A percentile compares a stretch with the other conserved stretches of the same genome.
These are phyloP conservation scores for Agaricus subrufescens DNA, from an alignment of 768 basidiomycete species.

Conservation along the genomic window DNA sequence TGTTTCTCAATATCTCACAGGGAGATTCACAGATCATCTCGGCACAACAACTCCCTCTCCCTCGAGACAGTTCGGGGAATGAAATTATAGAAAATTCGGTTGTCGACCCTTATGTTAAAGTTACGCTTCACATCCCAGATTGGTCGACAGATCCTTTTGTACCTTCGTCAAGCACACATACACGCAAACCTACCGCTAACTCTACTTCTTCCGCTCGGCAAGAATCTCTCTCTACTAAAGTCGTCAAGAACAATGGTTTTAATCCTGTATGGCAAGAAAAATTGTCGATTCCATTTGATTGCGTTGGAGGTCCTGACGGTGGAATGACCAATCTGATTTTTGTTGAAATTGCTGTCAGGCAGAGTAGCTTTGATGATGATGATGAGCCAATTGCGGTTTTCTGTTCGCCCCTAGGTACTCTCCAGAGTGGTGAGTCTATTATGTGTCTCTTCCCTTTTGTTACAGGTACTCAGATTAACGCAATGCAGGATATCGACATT, in stretches of 20 bases:
- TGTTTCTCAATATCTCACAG: background rate
- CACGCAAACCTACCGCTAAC: slow-evolving; percentile 12
- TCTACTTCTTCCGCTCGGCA: slow-evolving; percentile 31
- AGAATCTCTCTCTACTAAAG: slow-evolving; percentile 51
- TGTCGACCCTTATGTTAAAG: slow-evolving; percentile 63
- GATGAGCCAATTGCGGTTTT: slow-evolving; percentile 69
- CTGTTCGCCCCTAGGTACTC: slow-evolving; percentile 64
- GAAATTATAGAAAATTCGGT: slow-evolving; percentile 53
- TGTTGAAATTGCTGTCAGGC: slow-evolving; percentile 70
- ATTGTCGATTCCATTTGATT: slow-evolving; percentile 69
- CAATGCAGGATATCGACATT: slow-evolving; percentile 73
- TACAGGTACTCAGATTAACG: background rate
- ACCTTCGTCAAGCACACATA: background rate
- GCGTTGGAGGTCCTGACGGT: slow-evolving; percentile 49
- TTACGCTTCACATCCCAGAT: slow-evolving; percentile 74
- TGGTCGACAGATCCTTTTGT: slow-evolving; percentile 41
- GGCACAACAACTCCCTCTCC: slow-evolving; percentile 85
- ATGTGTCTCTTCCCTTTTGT: background rate
- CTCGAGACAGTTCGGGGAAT: slow-evolving; percentile 61
- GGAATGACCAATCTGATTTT: slow-evolving; percentile 81
- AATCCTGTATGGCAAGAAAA: slow-evolving; percentile 85
- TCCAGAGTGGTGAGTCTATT: slow-evolving; percentile 56
- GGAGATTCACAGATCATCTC: slow-evolving; percentile 46
- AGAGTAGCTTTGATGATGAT: slow-evolving; percentile 55
- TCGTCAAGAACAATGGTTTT: slow-evolving; percentile 85